Base-by-base conservation (phyloP, 2,329 filamentous ascomycete genomes). In the Sporothrix pseudoabietina region DNA sequence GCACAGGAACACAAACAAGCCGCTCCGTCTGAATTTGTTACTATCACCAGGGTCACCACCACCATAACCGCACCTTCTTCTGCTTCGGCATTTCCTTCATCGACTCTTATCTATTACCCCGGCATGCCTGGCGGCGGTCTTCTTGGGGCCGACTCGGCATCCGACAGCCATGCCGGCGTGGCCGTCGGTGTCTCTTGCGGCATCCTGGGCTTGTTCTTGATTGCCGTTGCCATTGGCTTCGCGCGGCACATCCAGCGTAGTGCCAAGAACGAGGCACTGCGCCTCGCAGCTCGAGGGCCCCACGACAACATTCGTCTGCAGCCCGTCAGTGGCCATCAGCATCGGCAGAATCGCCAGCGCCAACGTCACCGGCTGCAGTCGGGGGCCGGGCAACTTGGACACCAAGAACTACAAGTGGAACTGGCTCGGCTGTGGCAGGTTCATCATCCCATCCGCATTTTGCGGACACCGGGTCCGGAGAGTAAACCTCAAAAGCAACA, bases 281-380 rank as follows among this genome's bases (percentile, higher is more conserved):
- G 8, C 4, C 59, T 7, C 35, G 35, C 8, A 39, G 35, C 59
- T 10, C 19, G 49, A 7, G n/a, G n/a, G 3, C 4, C 16, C 8
- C 59, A 63, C 59, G 35, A 63, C 59, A 41, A 19, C 19, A 41
- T 63, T 19, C 59, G 59, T 16, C 59, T 63, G 19, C 59, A 63
- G 7, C 12, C 59, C 32, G n/a, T 63, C 4, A 19, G 32, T 26
- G 32, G 16, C 57, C 59, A 41, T 4, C 49, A 54, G 59, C 32
- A 63, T 41, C 59, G 19, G 35, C 59, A 41, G 19, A 19, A 54
- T 26, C 59, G 59, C 7, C 59, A 63, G 4, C 57, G 32, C 6
- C 14, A 63, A 1, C 59, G 35, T 8, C 35, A 44, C 4, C 59
- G 19, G 19, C 35, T 59, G 1, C 14, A 59, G 6, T 14, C 55